These are phyloP conservation scores for Spinellus fusiger DNA, from an alignment of 192 early-diverging fungal genomes.

Conservation along the genomic window DNA sequence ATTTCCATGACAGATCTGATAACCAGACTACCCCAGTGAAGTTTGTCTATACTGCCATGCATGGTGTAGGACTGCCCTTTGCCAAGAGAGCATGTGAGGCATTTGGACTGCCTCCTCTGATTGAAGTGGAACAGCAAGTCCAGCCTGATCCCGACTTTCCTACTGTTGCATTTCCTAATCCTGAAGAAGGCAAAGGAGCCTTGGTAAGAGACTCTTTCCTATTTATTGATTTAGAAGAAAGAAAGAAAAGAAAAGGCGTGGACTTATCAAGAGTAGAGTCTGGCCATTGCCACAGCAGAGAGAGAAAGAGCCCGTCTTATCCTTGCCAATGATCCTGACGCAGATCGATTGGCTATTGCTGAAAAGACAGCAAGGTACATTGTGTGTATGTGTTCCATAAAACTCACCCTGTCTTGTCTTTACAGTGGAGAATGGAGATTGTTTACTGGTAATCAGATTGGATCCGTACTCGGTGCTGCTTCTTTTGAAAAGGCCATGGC, in stretches of 20 bases:
- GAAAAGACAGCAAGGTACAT: constrained; percentile 43
- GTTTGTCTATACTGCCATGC: constrained; percentile 93
- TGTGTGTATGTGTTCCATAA: neutral
- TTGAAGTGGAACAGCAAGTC: constrained; percentile 60
- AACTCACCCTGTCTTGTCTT: neutral
- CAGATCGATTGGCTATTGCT: constrained; percentile 87
- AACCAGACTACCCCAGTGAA: constrained; percentile 43
- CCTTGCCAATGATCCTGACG: constrained; percentile 93
- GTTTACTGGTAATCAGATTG: constrained; percentile 90
- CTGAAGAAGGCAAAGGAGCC: constrained; percentile 86
- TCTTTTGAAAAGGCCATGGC: constrained; percentile 49
- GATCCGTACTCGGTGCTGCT: constrained; percentile 68
- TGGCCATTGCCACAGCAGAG: constrained; percentile 68
- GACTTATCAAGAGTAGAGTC: constrained; percentile 22
- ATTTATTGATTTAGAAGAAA: neutral
- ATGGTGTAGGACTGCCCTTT: constrained; percentile 83
- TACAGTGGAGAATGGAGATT: constrained; percentile 63
- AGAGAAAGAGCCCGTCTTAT: constrained; percentile 51
- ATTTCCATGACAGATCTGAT: constrained; percentile 28
- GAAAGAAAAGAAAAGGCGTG: neutral
- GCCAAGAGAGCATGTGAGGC: constrained; percentile 59
- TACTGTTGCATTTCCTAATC: constrained; percentile 82
- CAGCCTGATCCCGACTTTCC: constrained; percentile 87
- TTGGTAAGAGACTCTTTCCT: constrained; percentile 36
- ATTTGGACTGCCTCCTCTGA: constrained; percentile 66